Percentiles rank a stretch among this genome's conserved stretches.
Evolutionary conservation across 148 eudicot species (phyloP).

Genomic region (Rhododendron williamsianum): DNA sequence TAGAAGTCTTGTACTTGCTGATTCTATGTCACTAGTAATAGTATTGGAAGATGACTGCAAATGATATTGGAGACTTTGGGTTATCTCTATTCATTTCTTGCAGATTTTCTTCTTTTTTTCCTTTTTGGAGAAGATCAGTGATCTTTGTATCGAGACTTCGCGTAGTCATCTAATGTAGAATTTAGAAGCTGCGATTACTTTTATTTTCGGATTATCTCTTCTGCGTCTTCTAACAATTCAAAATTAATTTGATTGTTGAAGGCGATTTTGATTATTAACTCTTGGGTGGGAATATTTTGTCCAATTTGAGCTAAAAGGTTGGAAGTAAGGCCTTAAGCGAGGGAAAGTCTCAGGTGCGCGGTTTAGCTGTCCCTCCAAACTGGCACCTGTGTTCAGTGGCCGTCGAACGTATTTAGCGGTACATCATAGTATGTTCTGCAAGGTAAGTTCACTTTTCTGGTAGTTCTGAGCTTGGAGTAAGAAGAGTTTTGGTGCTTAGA

Average conservation of each 20-base stretch:
- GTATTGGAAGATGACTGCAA: neutral
- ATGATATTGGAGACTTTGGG: neutral
- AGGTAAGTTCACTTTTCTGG: conserved; percentile 25
- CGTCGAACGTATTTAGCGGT: conserved; percentile 16
- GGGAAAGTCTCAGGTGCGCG: conserved; percentile 18
- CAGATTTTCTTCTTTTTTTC: neutral
- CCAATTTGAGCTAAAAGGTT: conserved; percentile 27
- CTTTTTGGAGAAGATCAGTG: neutral
- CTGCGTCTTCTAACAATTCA: conserved; percentile 19
- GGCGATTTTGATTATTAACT: conserved; percentile 28
- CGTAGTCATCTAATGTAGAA: neutral
- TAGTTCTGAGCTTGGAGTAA: neutral
- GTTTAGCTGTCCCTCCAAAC: conserved; percentile 14
- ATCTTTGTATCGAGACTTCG: neutral
- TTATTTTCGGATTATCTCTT: neutral
- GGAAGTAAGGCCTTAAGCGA: conserved; percentile 26
- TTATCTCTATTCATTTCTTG: neutral
- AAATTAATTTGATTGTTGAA: conserved; percentile 28
- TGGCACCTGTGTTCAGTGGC: conserved; percentile 25
- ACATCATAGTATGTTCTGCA: conserved; percentile 28
- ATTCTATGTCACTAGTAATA: neutral
- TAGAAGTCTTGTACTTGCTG: neutral
- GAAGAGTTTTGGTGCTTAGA: conserved; percentile 1
- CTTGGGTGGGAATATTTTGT: conserved; percentile 21
- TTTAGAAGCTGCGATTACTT: conserved; percentile 7